Base-by-base conservation (phyloP, 768 basidiomycete genomes). In the Cubamyces sp. region DNA sequence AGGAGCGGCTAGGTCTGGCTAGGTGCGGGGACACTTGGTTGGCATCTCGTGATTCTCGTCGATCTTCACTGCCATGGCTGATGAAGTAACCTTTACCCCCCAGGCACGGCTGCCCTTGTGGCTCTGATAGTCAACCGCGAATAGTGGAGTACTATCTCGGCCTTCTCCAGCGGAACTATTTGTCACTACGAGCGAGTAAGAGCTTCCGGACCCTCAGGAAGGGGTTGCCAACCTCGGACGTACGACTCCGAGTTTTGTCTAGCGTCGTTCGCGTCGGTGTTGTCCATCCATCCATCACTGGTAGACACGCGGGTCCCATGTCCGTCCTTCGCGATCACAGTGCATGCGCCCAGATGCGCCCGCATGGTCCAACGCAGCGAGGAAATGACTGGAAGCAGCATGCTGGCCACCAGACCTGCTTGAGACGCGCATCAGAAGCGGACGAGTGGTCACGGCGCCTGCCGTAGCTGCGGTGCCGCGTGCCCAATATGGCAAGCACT, bases 401-500 rank as follows among this genome's bases (percentile, higher is more conserved):
- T 26, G 23, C 48, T 49, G 48, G 18, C 48, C 48, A 49, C 48
- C 48, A 25, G 48, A 49, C 48, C 25, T 49, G 48, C 48, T 6
- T 5, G 14, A 15, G 26, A 23, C 26, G 43, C 55, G 30, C 55
- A 56, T 56, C 55, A 56, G 55, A 55, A 55, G 25, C 39, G 51
- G 8, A 25, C 37, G 51, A 34, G 16, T 15, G 53, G 53, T 54
- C 53, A 56, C 55, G 55, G 55, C 55, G 46, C 34, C 39, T 47
- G 19, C 55, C 45, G 43, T 46, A 14, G 45, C 45, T 56, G 34
- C 45, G 43, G 45, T 37, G 34, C 55, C 45, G 55, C 55, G 55
- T 25, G 30, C 55, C 55, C 23, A 45, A 39, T 56, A 56, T 56
- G 55, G 55, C n/a, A 56, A 30, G 55, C 45, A 23, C 55, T 46